Percentiles rank a stretch among this genome's conserved stretches.
These are phyloP conservation scores for Codiaeum variegatum DNA, from an alignment of 441 rosid species.

Conservation along the genomic window DNA sequence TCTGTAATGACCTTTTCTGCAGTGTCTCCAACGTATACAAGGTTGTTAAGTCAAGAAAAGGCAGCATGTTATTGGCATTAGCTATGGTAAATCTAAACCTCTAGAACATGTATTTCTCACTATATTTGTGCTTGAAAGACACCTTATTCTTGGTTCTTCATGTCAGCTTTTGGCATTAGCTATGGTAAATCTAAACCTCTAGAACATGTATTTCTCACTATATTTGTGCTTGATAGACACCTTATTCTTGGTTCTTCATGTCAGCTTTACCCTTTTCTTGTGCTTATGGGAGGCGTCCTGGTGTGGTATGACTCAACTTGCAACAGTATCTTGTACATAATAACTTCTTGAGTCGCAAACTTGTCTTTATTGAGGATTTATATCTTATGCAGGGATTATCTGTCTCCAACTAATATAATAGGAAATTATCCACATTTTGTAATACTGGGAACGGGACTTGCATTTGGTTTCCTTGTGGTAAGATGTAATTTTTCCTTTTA, in stretches of 20 bases:
- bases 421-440: constrained; percentile 84
- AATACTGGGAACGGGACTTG: constrained; percentile 90
- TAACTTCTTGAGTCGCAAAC: constrained; percentile 8
- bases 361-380: constrained; percentile 21
- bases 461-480: constrained; percentile 99
- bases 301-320: constrained; percentile 48
- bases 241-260: constrained; percentile 25
- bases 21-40: constrained; percentile 64
- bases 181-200: no score
- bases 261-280: constrained; percentile 77
- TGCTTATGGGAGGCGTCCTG: constrained; percentile 70
- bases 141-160: constrained; percentile 25
- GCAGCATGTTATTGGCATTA: constrained; percentile 78
- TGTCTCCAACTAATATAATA: constrained; percentile 76
- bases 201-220: neutral
- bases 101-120: neutral
- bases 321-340: constrained; percentile 8
- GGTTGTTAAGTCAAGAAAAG: constrained; percentile 74
- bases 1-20: constrained; percentile 22
- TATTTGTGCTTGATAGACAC: constrained; percentile 8
- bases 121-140: constrained; percentile 9
- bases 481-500: constrained; percentile 17
- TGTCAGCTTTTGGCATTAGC: constrained; percentile 76
- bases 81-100: constrained; percentile 62
- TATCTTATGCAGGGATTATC: constrained; percentile 69